Conservation (phyloP, 1,284 basidiomycete species). For the Kalmanozyma brasiliensis region DNA sequence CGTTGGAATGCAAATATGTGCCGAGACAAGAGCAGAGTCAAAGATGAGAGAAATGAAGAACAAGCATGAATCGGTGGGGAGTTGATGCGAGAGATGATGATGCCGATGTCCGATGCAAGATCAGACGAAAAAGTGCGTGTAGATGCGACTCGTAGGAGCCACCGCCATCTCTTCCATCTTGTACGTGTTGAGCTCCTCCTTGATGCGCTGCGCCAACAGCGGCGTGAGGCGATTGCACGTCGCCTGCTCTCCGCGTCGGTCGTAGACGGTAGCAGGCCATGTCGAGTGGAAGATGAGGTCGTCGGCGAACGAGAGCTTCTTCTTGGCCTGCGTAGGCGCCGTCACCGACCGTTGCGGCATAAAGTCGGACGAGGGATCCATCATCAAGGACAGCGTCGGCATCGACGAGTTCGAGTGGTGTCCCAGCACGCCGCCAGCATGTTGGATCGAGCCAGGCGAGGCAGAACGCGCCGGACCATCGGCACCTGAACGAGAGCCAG, state of each 20-base stretch:
- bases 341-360: constrained; percentile 59
- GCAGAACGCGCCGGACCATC: constrained; percentile 32
- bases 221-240: constrained; percentile 97
- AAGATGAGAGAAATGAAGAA: not conserved
- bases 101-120: no score
- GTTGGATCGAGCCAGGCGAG: constrained; percentile 41
- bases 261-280: constrained; percentile 88
- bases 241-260: constrained; percentile 91
- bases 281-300: constrained; percentile 95
- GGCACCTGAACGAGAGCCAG: constrained; percentile 36
- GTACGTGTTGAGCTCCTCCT: constrained; percentile 82
- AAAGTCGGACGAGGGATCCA: constrained; percentile 70
- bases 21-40: constrained; percentile 7
- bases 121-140: constrained; percentile 65
- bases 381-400: constrained; percentile 84
- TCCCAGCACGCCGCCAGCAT: constrained; percentile 46
- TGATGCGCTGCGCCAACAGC: constrained; percentile 90
- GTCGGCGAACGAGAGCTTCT: constrained; percentile 83
- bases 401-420: constrained; percentile 72
- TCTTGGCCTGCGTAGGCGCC: constrained; percentile 73
- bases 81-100: no score
- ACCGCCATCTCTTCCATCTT: constrained; percentile 99
- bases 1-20: not conserved
- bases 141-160: constrained; percentile 71
- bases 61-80: constrained; percentile 9